Base-by-base conservation (phyloP, 306 rosid species). In the Cotoneaster glaucophyllus region DNA sequence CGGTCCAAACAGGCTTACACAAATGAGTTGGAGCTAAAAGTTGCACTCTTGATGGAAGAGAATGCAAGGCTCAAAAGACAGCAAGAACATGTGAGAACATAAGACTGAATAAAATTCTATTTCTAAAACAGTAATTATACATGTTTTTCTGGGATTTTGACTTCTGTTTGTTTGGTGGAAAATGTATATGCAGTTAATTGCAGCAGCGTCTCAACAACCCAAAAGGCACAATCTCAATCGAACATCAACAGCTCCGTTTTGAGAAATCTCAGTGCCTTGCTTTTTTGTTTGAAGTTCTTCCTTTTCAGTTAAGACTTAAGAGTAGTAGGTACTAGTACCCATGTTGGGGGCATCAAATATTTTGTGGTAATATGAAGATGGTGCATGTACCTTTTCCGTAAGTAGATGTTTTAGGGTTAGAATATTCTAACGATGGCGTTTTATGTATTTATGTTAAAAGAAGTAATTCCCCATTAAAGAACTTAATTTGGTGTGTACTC, bases 171-270 rank as follows among this genome's bases (percentile, higher is more conserved):
- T 6, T 8, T 32, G 17, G 22, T 59, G 65, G 34, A 5, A 62
- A 13, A 62, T 28, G 54, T 26, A 18, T 26, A 65, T 45, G 80
- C 90, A 95, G 99, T n/a, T 80, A 50, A 29, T 67, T 44, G 90
- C 79, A 11, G 83, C 84, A 34, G 72, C 77, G 1, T 32, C 77
- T 32, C 87, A 79, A 44, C 82, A 77, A 31, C 85, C 85, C 65
- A 90, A 86, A 83, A 95, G 81, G 83, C 64, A 61, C 6, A 48
- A 58, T n/a, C 88, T 92, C 21, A 71, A 78, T 21, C 74, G 99
- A 80, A 68, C 97, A n/a, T 79, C 78, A n/a, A 89, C 99, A 4
- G 94, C 96, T 48, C 96, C 97, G 41, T 92, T 95, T 87, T 95
- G 85, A 89, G 74, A 21, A 63, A 45, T 41, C 67, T 28, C 56